phyloP scores from a whole-genome alignment of 371 early-diverging fungal genomes.

The Massospora cicadina region DNA sequence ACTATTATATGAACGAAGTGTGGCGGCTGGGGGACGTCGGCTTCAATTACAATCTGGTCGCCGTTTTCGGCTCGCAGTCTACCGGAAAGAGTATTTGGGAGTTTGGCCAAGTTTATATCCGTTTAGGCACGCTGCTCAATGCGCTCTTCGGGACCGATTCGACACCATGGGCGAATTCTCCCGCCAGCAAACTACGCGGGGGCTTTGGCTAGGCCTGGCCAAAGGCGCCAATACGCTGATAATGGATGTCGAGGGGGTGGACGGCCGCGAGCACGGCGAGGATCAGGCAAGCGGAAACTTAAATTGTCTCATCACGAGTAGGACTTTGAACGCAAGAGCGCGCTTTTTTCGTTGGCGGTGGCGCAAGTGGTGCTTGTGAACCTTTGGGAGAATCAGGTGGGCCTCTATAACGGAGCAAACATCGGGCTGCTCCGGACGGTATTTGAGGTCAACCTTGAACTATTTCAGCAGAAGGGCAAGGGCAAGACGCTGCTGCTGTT shows the following conservation, averaged over 20 bases:
- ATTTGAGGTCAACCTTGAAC: conserved; percentile 91
- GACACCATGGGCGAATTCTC: conserved; percentile 79
- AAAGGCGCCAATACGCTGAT: conserved; percentile 68
- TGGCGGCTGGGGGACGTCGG: conserved; percentile 78
- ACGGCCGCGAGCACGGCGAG: conserved; percentile 96
- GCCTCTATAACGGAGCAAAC: conserved; percentile 96
- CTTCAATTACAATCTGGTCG: conserved; percentile 88
- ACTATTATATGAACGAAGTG: conserved; percentile 46
- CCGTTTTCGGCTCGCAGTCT: conserved; percentile 96
- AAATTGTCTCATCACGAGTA: conserved; percentile 12
- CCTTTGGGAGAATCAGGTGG: conserved; percentile 95
- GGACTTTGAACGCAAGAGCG: conserved; percentile 96
- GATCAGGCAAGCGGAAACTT: conserved; percentile 45
- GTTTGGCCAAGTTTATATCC: neutral
- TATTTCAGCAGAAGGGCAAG: conserved; percentile 66
- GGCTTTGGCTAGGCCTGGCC: conserved; percentile 87
- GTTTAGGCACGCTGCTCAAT: conserved; percentile 81
- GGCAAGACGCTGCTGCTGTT: conserved; percentile 83
- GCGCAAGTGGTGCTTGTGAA: conserved; percentile 91
- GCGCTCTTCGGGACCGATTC: conserved; percentile 83
- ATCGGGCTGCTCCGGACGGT: conserved; percentile 97
- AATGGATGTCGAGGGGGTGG: conserved; percentile 97
- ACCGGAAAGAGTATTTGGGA: conserved; percentile 77
- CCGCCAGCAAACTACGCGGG: conserved; percentile 87
- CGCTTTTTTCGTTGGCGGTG: conserved; percentile 90